Base-by-base conservation (phyloP, 1,284 basidiomycete genomes). In the Mycosarcoma mackinlayi region DNA sequence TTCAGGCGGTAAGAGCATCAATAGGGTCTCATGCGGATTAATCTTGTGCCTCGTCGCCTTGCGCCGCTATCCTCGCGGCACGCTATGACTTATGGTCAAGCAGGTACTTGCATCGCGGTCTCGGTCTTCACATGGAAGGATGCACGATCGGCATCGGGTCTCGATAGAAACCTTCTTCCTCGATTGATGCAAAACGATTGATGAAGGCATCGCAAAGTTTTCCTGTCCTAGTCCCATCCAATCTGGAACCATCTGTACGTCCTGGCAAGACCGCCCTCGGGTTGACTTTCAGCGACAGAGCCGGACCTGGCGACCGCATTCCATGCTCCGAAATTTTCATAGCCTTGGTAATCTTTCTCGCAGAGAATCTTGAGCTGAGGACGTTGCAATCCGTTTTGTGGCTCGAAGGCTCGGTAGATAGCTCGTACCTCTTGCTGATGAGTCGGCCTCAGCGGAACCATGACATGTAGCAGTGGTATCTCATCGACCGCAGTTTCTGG, bases 241-340 rank as follows among this genome's bases (percentile, higher is more conserved):
- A 74, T 64, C 50, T 64, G 45, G 23, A 70, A 64, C 39, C 57
- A 62, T 5, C 63, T 49, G 21, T 71, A 74, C 4, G 56, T 64
- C 31, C 56, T 60, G 14, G 51, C 48, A 14, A 63, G 52, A 1
- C 54, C 65, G 10, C 55, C 68, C 28, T 67, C 56, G 1, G 48
- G 51, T 38, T 64, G 50, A 10, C 56, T 61, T 18, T 34, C 49
- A 0, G 8, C 39, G 7, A 48, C 19, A 16, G 38, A 45, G 13
- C 52, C 57, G 13, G 41, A 38, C 24, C 51, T 30, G 13, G 49
- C 55, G 27, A 62, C 52, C 25, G 49, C 45, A 41, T 65, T 61
- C 35, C 65, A 68, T 4, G 65, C 49, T 10, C 75, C 73, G 51
- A 77, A 77, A 42, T 77, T 66, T 24, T 77, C 75, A 31, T 67